phyloP scores from a whole-genome alignment of 139 green algal species.

The Limnomonas spitsbergensis region DNA sequence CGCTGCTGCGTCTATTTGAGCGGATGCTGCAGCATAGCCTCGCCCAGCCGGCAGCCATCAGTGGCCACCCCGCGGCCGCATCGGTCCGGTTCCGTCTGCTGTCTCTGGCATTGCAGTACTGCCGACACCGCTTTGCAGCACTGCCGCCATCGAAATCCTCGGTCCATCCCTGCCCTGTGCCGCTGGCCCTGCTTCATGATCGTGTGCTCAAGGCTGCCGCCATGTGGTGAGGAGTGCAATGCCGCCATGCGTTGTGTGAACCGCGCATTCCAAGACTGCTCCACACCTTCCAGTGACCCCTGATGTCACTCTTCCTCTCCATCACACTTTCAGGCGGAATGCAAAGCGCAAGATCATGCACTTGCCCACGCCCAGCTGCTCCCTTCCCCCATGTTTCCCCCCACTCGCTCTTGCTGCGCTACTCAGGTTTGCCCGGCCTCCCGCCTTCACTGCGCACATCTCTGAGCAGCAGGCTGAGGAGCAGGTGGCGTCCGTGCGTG shows the following conservation, averaged over 20 bases:
- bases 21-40: constrained; percentile 52
- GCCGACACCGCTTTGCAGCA: background rate
- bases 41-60: constrained; percentile 28
- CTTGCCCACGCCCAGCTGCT: no score
- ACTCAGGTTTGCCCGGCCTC: background rate
- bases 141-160: background rate
- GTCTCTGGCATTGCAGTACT: constrained; percentile 45
- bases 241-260: no score
- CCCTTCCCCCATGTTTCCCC: no score
- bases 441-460: constrained; percentile 8
- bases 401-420: no score
- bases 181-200: constrained; percentile 2
- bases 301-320: no score
- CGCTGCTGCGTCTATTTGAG: background rate
- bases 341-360: no score
- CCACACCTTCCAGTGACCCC: no score
- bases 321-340: no score
- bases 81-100: constrained; percentile 61
- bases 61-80: constrained; percentile 56
- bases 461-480: constrained; percentile 11
- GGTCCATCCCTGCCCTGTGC: background rate
- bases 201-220: constrained; percentile 2
- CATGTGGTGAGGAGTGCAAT: constrained; percentile 1
- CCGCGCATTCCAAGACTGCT: no score
- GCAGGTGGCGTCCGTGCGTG: background rate